Base-by-base conservation (phyloP, 192 early-diverging fungal species). In the Paraglomus brasilianum region DNA sequence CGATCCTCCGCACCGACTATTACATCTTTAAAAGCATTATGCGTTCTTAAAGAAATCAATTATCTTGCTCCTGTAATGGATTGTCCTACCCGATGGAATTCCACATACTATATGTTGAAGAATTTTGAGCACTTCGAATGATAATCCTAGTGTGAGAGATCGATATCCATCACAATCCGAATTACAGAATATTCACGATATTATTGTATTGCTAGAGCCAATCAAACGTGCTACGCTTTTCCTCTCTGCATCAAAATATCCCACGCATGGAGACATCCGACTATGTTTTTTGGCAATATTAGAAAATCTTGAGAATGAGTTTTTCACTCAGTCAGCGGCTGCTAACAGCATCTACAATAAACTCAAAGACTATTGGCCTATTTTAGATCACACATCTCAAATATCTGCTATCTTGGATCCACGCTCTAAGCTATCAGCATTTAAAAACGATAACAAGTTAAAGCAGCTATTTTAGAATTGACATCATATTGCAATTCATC, bases 51-150 rank as follows among this genome's bases (percentile, higher is more conserved):
- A 45, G 17, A 7, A 5, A 44, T 63, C 8, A n/a, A 43, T 15
- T 63, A 63, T 46, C 24, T 67, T 9, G 44, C 51, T 40, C 36
- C 64, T 8, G 42, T 52, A 0, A 41, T 66, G 4, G 50, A 66
- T 52, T 30, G 30, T 30, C 30, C 30, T 1, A 30, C 30, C 30
- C 30, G 50, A 2, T 52, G 39, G 39, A 40, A 66, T 9, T 52
- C 40, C 15, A 52, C 9, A 17, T 65, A 65, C 43, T 46, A 65
- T 38, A 65, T 60, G 47, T 36, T 46, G 4, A 48, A 64, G 30
- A 43, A 41, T 19, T 7, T 45, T 48, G 21, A 64, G 8, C 39
- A 8, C 24, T 36, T 17, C 17, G 46, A 11, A 4, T 15, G 21
- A 60, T 14, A 15, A 60, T 13, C 1, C 8, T 8, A 17, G 6